A percentile compares a stretch with the other conserved stretches of the same genome.
Evolutionary conservation across 805 yeast genomes (phyloP).

Genomic region (Henningerozyma blattae): DNA sequence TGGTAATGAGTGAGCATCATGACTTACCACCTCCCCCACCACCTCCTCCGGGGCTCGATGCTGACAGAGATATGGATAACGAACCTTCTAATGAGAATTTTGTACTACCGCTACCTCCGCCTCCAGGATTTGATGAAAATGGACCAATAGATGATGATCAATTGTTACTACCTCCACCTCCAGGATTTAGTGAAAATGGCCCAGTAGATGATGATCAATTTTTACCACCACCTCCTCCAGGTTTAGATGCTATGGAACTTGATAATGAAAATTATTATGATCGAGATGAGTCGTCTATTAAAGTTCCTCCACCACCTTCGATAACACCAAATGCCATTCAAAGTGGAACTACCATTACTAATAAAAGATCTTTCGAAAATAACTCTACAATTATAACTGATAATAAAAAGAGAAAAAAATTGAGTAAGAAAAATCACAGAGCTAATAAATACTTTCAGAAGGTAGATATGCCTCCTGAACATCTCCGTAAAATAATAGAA

Average conservation of each 20-base stretch:
- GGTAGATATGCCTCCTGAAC: conserved; percentile 88
- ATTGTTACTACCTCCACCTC: conserved; percentile 27
- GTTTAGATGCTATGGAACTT: not conserved
- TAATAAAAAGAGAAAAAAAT: conserved; percentile 10
- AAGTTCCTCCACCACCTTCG: conserved; percentile 22
- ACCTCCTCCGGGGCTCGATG: conserved; percentile 17
- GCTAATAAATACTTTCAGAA: conserved; percentile 48
- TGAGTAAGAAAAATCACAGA: conserved; percentile 10
- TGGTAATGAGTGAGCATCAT: not conserved
- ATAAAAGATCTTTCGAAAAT: conserved; percentile 3
- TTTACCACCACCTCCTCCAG: conserved; percentile 21
- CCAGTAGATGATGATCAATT: conserved; percentile 12
- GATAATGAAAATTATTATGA: conserved; percentile 1
- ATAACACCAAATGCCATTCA: conserved; percentile 8
- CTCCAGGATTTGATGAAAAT: conserved; percentile 7
- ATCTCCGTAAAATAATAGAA: conserved; percentile 68
- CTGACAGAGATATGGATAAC: no score
- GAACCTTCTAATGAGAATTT: no score
- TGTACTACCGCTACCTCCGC: conserved; percentile 24
- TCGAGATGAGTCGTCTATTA: conserved; percentile 3
- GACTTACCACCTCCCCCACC: conserved; percentile 16
- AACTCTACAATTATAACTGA: not conserved
- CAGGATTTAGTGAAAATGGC: conserved; percentile 24
- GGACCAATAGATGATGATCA: conserved; percentile 4
- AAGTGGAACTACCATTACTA: conserved; percentile 1